A percentile compares a stretch with the other conserved stretches of the same genome.
Conservation (phyloP, 2,329 filamentous ascomycete genomes). For the Diplodia scrobiculata region DNA sequence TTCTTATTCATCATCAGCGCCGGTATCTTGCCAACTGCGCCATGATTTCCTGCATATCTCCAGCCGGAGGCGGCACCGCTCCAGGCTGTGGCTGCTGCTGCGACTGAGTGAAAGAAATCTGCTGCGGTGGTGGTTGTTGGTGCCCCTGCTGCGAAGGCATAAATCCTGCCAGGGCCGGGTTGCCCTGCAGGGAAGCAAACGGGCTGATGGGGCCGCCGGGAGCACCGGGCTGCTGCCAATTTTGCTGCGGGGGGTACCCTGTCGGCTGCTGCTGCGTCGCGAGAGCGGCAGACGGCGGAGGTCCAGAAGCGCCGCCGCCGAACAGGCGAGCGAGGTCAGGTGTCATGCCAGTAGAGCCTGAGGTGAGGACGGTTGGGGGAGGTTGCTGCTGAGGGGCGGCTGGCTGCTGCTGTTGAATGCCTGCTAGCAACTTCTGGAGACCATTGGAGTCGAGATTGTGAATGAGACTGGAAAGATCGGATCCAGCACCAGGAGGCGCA, state of each 20-base stretch:
- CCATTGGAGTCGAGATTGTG: slow-evolving; percentile 68
- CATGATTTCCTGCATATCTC: slow-evolving; percentile 71
- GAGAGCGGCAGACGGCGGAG: slow-evolving; percentile 33
- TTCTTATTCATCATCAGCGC: slow-evolving; percentile 46
- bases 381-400: slow-evolving; percentile 39
- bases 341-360: slow-evolving; percentile 34
- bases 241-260: slow-evolving; percentile 35
- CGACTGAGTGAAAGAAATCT: slow-evolving; percentile 13
- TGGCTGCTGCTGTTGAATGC: slow-evolving; percentile 47
- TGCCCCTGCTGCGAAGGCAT: slow-evolving; percentile 32
- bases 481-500: slow-evolving; percentile 31
- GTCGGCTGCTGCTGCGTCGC: slow-evolving; percentile 34
- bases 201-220: slow-evolving; percentile 37
- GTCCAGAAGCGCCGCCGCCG: slow-evolving; percentile 36
- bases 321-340: slow-evolving; percentile 46
- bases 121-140: slow-evolving; percentile 33
- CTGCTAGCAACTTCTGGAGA: slow-evolving; percentile 68
- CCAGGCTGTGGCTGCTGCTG: slow-evolving; percentile 36
- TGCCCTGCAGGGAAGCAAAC: slow-evolving; percentile 34
- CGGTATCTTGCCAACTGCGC: slow-evolving; percentile 68
- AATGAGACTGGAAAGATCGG: slow-evolving; percentile 66
- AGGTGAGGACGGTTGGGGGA: neutral
- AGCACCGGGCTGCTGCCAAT: slow-evolving; percentile 36
- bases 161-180: slow-evolving; percentile 39
- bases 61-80: slow-evolving; percentile 28